These are phyloP conservation scores for Phytophthora citrophthora DNA, from an alignment of 352 stramenopile species.

Conservation along the genomic window DNA sequence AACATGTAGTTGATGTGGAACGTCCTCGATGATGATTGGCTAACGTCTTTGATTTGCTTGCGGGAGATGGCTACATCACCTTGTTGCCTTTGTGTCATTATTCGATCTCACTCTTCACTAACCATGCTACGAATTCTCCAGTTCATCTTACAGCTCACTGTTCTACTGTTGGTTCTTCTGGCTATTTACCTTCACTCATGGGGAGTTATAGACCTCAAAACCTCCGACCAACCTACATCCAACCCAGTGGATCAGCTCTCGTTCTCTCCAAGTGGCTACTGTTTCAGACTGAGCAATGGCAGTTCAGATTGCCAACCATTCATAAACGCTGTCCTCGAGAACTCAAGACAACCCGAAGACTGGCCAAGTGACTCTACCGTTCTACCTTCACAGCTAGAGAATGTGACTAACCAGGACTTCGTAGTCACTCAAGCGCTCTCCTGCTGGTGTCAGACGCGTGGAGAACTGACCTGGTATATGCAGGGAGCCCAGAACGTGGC, in stretches of 20 bases:
- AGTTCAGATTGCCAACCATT: constrained; percentile 50
- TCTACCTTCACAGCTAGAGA: constrained; percentile 7
- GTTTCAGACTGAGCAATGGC: constrained; percentile 40
- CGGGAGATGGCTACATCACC: constrained; percentile 25
- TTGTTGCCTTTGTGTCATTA: constrained; percentile 10
- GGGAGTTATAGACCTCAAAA: constrained; percentile 37
- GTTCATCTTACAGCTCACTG: constrained; percentile 30
- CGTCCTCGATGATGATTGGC: constrained; percentile 37
- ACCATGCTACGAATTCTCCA: constrained; percentile 29
- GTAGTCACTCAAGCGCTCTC: constrained; percentile 38
- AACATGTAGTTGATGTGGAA: background rate
- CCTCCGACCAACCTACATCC: background rate
- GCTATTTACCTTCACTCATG: constrained; percentile 42
- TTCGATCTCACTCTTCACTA: background rate
- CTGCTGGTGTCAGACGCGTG: constrained; percentile 50
- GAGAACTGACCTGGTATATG: constrained; percentile 49
- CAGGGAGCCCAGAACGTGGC: constrained; percentile 58
- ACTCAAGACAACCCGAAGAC: constrained; percentile 10
- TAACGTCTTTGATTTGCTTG: constrained; percentile 16
- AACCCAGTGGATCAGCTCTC: constrained; percentile 29
- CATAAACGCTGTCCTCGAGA: constrained; percentile 42
- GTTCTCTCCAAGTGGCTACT: constrained; percentile 58
- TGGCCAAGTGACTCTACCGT: constrained; percentile 17
- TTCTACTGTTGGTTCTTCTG: constrained; percentile 36
- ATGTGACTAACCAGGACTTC: constrained; percentile 16